These are phyloP conservation scores for Fusarium algeriense DNA, from an alignment of 2,329 filamentous ascomycete species.

Conservation along the genomic window DNA sequence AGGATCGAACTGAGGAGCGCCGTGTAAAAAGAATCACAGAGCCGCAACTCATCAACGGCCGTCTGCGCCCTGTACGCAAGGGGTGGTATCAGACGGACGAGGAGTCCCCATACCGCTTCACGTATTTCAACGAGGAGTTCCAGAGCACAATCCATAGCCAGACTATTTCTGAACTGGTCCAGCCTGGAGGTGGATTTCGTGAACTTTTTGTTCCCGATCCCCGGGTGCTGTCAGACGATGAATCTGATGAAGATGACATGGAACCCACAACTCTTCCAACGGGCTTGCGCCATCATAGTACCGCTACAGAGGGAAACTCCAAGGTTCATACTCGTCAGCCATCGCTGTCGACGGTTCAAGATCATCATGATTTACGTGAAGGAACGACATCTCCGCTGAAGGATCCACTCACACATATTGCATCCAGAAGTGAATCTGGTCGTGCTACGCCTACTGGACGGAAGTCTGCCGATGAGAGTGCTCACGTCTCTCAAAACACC, in stretches of 20 bases:
- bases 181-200: conserved; percentile 84
- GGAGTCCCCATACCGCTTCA: conserved; percentile 93
- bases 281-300: conserved; percentile 43
- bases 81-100: conserved; percentile 91
- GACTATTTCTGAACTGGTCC: conserved; percentile 91
- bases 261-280: conserved; percentile 46
- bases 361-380: conserved; percentile 36
- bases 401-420: conserved; percentile 48
- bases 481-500: conserved; percentile 33
- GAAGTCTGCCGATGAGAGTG: conserved; percentile 53
- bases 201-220: conserved; percentile 94
- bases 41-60: conserved; percentile 90
- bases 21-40: conserved; percentile 93
- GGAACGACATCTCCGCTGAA: conserved; percentile 49
- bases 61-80: conserved; percentile 82
- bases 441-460: conserved; percentile 61
- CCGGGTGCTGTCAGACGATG: conserved; percentile 78
- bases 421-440: conserved; percentile 55
- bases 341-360: conserved; percentile 54
- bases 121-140: conserved; percentile 98
- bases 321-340: conserved; percentile 61
- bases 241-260: conserved; percentile 74
- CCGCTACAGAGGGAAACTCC: conserved; percentile 55
- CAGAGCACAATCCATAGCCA: conserved; percentile 96
- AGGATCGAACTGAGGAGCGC: conserved; percentile 80